Conservation (phyloP, 1,284 basidiomycete species). For the Puccinia coronata region DNA sequence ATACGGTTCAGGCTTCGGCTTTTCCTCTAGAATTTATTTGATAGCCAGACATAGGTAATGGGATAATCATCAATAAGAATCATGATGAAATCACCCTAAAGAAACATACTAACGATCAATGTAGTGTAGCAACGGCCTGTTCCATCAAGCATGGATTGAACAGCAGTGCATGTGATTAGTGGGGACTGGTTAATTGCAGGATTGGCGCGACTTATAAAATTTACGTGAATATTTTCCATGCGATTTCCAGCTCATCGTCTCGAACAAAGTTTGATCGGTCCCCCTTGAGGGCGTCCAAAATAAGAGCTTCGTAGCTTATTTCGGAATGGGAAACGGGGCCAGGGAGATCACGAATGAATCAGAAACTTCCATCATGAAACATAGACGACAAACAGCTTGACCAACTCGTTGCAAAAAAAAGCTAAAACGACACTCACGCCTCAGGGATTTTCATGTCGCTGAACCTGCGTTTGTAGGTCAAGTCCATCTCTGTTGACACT, state of each 20-base stretch:
- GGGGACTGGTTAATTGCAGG: not conserved
- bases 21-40: conserved; percentile 34
- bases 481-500: conserved; percentile 90
- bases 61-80: not conserved
- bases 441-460: conserved; percentile 83
- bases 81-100: not conserved
- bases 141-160: not conserved
- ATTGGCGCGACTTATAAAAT: not conserved
- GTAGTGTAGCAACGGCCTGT: conserved; percentile 46
- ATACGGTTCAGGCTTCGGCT: conserved; percentile 69
- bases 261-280: conserved; percentile 91
- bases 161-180: not conserved
- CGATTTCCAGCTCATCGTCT: conserved; percentile 88
- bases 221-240: conserved; percentile 70
- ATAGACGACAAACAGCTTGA: too few species aligned
- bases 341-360: not conserved
- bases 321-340: not conserved
- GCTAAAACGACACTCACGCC: conserved; percentile 63
- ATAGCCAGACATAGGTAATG: not conserved
- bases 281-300: conserved; percentile 82
- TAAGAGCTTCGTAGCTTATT: conserved; percentile 77
- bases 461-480: conserved; percentile 94
- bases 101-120: conserved; percentile 35
- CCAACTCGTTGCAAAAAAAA: not conserved
- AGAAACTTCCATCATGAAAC: too few species aligned